Evolutionary conservation across 768 basidiomycete species (phyloP).

Genomic region (Boletus rubescentipes): DNA sequence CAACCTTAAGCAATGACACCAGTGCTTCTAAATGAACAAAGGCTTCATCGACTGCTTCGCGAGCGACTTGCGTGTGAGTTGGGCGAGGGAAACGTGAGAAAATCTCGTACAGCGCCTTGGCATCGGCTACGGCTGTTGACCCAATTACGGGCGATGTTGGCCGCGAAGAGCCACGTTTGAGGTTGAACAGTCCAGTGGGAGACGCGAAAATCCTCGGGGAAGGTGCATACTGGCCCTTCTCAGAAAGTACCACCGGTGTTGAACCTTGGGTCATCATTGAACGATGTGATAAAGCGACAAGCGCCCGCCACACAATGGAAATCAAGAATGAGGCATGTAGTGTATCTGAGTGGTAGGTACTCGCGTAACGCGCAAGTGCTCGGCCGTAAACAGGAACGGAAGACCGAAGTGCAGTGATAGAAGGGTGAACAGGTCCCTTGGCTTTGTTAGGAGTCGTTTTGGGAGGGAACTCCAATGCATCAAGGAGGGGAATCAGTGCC

Average conservation of each 20-base stretch:
- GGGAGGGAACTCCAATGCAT: conserved; percentile 55
- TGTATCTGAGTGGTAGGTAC: conserved; percentile 53
- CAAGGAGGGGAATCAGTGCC: conserved; percentile 60
- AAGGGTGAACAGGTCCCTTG: conserved; percentile 45
- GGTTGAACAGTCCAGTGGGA: conserved; percentile 56
- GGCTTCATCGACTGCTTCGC: conserved; percentile 80
- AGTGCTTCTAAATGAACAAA: conserved; percentile 63
- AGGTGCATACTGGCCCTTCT: conserved; percentile 44
- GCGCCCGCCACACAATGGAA: conserved; percentile 68
- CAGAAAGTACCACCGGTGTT: conserved; percentile 27
- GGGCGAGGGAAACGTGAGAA: conserved; percentile 64
- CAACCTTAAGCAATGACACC: conserved; percentile 54
- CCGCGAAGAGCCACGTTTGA: conserved; percentile 65
- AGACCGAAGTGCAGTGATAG: conserved; percentile 56
- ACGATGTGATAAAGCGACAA: conserved; percentile 72
- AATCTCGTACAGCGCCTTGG: conserved; percentile 60
- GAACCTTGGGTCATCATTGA: conserved; percentile 44
- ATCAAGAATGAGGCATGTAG: conserved; percentile 70
- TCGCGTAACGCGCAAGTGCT: conserved; percentile 55
- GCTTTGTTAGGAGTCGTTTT: conserved; percentile 20
- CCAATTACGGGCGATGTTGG: conserved; percentile 55
- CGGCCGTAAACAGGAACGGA: conserved; percentile 63
- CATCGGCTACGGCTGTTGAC: conserved; percentile 55
- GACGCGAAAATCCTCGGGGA: conserved; percentile 51
- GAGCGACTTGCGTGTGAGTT: conserved; percentile 53